phyloP scores from a whole-genome alignment of 495 filamentous ascomycete species.

The Hypoxylon perforatum region DNA sequence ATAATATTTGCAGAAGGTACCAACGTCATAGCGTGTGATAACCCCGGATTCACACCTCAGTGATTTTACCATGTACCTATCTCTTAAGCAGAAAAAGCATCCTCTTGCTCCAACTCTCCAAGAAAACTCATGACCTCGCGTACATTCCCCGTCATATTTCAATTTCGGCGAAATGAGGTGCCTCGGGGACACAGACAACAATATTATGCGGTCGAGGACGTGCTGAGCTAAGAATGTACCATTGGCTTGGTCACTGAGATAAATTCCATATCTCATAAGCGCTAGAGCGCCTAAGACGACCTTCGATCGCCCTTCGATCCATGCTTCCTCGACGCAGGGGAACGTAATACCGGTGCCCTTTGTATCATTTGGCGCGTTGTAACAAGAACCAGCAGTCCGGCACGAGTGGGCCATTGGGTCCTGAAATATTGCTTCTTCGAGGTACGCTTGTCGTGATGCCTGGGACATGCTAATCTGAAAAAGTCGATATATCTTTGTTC shows the following conservation, averaged over 20 bases:
- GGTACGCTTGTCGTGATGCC: neutral
- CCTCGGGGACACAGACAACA: neutral
- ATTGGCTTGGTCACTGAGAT: neutral
- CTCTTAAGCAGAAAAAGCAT: too few relatives aligned
- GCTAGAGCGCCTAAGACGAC: constrained; percentile 26
- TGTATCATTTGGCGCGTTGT: constrained; percentile 41
- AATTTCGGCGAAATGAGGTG: too few relatives aligned
- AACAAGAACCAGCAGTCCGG: constrained; percentile 36
- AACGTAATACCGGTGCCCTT: constrained; percentile 38
- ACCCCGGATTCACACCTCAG: too few relatives aligned
- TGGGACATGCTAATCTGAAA: constrained; percentile 34
- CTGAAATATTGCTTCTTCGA: constrained; percentile 19
- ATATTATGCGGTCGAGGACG: neutral
- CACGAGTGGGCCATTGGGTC: constrained; percentile 31
- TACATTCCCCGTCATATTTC: too few relatives aligned
- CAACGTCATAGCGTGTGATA: too few relatives aligned
- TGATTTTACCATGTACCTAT: too few relatives aligned
- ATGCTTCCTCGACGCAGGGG: constrained; percentile 37
- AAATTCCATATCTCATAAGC: constrained; percentile 19
- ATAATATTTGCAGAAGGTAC: too few relatives aligned
- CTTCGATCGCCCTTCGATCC: constrained; percentile 29
- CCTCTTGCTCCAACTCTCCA: too few relatives aligned
- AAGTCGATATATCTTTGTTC: constrained; percentile 16
- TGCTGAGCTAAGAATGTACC: neutral
- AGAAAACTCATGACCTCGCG: too few relatives aligned